Evolutionary conservation across 176 grass and related monocot species (phyloP).

Genomic region (Juncus effusus): DNA sequence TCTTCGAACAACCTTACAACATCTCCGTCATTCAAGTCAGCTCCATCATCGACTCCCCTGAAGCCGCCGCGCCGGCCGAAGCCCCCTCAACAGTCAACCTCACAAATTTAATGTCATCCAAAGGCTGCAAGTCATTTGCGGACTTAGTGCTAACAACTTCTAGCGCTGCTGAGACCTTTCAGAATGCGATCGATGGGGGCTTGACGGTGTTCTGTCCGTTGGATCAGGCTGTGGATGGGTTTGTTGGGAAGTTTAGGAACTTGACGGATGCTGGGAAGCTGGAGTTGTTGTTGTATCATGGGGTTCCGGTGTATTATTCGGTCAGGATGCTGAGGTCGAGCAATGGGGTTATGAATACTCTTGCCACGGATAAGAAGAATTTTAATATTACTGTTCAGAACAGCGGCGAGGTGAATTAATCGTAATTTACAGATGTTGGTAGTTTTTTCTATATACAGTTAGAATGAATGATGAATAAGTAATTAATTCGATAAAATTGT

Average conservation of each 20-base stretch:
- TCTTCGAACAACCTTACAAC: constrained; percentile 37
- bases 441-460: too few relatives aligned
- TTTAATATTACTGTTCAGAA: constrained; percentile 83
- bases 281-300: constrained; percentile 71
- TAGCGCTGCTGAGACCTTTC: constrained; percentile 49
- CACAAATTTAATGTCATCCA: constrained; percentile 69
- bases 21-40: constrained; percentile 54
- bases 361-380: constrained; percentile 63
- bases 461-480: too few relatives aligned
- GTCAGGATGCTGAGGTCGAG: constrained; percentile 48
- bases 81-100: constrained; percentile 58
- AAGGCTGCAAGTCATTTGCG: constrained; percentile 76
- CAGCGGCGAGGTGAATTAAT: constrained; percentile 42
- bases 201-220: constrained; percentile 73
- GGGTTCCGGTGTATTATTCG: constrained; percentile 66
- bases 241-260: constrained; percentile 68
- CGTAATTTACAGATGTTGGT: too few relatives aligned
- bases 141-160: constrained; percentile 40
- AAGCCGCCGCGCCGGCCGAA: constrained; percentile 24
- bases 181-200: constrained; percentile 57
- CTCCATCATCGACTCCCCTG: constrained; percentile 32
- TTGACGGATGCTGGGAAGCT: constrained; percentile 55
- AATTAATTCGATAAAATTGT: too few relatives aligned
- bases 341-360: constrained; percentile 86
- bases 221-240: constrained; percentile 51